Percentiles rank a stretch among this genome's conserved stretches.
phyloP scores from a whole-genome alignment of 129 eudicot genomes.

The Pseudognaphalium luteoalbum region DNA sequence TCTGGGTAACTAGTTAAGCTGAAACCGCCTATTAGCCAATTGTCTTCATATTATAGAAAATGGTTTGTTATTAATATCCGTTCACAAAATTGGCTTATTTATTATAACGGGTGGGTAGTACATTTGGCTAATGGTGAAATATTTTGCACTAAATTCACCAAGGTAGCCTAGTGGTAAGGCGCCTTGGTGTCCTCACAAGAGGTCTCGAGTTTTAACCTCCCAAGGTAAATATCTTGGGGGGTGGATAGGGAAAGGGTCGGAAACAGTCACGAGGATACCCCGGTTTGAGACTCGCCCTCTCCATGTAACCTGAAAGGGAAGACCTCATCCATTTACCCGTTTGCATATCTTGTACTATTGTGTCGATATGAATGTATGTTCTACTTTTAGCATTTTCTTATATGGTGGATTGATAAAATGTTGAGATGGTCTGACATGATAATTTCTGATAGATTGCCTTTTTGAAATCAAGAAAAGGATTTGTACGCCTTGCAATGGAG shows the following conservation, averaged over 20 bases:
- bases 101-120: neutral
- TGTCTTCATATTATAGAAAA: neutral
- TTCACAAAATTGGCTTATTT: neutral
- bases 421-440: slow-evolving; percentile 21
- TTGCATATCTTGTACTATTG: no score
- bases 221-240: no score
- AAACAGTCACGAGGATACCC: no score
- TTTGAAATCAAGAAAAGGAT: slow-evolving; percentile 73
- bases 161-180: no score
- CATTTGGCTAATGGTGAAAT: neutral
- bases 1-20: no score
- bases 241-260: no score
- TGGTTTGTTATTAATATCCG: neutral
- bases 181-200: no score
- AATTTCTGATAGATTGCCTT: slow-evolving; percentile 55
- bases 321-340: no score
- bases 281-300: no score
- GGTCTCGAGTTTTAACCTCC: no score
- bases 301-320: no score
- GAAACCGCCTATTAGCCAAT: neutral
- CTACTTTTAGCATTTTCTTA: neutral
- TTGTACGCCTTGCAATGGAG: slow-evolving; percentile 86
- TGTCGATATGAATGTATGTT: neutral
- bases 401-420: neutral
- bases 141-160: no score